Evolutionary conservation across 2,329 filamentous ascomycete genomes (phyloP), one percentile per base, ranked within the genome.

Genomic region (Trichoderma citrinoviride): DNA sequence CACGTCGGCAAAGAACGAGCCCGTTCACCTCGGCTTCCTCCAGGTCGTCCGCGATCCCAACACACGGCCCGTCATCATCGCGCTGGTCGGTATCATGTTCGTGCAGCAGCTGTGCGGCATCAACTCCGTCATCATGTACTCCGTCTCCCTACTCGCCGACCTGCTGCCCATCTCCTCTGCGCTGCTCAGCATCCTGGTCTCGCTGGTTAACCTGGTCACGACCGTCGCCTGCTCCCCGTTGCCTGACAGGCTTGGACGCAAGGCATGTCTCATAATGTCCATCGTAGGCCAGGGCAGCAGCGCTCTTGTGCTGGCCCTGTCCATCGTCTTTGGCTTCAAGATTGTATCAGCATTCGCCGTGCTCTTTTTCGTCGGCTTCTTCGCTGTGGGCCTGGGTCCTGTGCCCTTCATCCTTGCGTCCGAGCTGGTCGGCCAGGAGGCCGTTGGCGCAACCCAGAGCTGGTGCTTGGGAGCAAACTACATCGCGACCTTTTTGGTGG

Each of bases 111-210:
- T 97, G 43, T 94, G 91, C 65, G 94, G 92, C 53, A 94, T 98
- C 79, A 98, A 99, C 83, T 94, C 90, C 65, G 94, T 98, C 73
- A 90, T 98, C 78, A 97, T 99, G 93, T 99, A 99, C 77, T 96
- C 93, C 2, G 95, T 98, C 6, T 93, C 91, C 0, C 87, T 99
- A 1, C 85, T 99, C 15, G 87, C 90, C 37, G 87, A 88, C 68
- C 84, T 98, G 1, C 85, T 99, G 0, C 90, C 92, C 3, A 86
- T 92, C 53, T 92, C 88, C 67, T 94, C 93, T 0, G 90, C 90
- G 0, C 79, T 96, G 1, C 83, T 99, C 60, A 96, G 94, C 62
- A 94, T 98, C 66, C 79, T 91, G 62, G 93, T 98, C 66, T 97
- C 93, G 0, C 83, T 87, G 14, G 85, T 97, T 73, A 98, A 98